Evolutionary conservation across 768 basidiomycete species (phyloP).

Genomic region (Tephrocybe rancida): DNA sequence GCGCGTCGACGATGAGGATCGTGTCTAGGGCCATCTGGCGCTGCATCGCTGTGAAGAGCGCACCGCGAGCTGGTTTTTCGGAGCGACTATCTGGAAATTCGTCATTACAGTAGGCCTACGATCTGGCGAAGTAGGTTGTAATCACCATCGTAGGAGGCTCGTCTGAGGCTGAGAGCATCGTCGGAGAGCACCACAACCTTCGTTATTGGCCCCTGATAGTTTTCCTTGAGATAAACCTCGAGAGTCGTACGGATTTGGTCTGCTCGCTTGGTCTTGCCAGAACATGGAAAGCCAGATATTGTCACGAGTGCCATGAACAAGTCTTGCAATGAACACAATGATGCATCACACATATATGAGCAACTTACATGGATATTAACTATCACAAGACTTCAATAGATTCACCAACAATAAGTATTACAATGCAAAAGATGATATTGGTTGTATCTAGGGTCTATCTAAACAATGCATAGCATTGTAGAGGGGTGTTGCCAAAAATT

Average conservation of each 20-base stretch:
- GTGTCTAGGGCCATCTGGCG: slow-evolving; percentile 71
- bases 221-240: slow-evolving; percentile 45
- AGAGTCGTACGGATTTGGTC: slow-evolving; percentile 63
- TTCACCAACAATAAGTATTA: background rate
- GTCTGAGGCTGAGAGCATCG: slow-evolving; percentile 62
- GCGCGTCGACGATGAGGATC: slow-evolving; percentile 86
- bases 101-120: background rate
- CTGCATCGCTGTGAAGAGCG: slow-evolving; percentile 82
- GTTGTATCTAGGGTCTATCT: slow-evolving; percentile 12
- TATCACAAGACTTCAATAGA: too few relatives aligned
- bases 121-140: slow-evolving; percentile 17
- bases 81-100: slow-evolving; percentile 60
- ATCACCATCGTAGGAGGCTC: slow-evolving; percentile 74
- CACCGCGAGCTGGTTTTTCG: slow-evolving; percentile 88
- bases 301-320: slow-evolving; percentile 89
- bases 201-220: slow-evolving; percentile 54
- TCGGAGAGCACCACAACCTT: slow-evolving; percentile 67
- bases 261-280: slow-evolving; percentile 83
- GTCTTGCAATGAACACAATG: background rate
- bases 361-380: too few relatives aligned
- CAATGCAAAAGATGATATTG: background rate
- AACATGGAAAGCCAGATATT: slow-evolving; percentile 83
- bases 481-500: slow-evolving; percentile 77
- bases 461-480: slow-evolving; percentile 23
- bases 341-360: slow-evolving; percentile 6